Percentiles rank a stretch among this genome's conserved stretches.
Conservation (phyloP, 2,329 filamentous ascomycete species). For the Xylariaceae sp. region DNA sequence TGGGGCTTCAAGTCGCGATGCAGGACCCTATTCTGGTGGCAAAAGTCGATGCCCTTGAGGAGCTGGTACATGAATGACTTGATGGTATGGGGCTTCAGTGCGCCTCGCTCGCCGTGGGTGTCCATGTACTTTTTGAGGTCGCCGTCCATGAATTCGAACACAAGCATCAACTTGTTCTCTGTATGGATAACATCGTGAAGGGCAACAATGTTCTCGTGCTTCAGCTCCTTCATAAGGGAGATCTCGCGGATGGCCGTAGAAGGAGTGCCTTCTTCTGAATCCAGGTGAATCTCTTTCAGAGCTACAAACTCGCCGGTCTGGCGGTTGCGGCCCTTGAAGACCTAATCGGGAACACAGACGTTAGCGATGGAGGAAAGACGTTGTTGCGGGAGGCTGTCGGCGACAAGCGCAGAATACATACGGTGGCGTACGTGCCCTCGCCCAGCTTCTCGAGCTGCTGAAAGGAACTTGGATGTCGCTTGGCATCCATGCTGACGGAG, state of each 20-base stretch:
- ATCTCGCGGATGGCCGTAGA: constrained; percentile 98
- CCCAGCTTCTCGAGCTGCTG: constrained; percentile 99
- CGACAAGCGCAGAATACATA: constrained; percentile 41
- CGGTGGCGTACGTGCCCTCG: constrained; percentile 97
- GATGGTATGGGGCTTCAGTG: constrained; percentile 83
- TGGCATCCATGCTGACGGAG: constrained; percentile 70
- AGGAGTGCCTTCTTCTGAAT: constrained; percentile 95
- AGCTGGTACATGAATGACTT: constrained; percentile 99
- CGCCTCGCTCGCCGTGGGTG: constrained; percentile 79
- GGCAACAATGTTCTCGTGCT: constrained; percentile 96
- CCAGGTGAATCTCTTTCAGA: constrained; percentile 96
- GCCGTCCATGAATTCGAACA: constrained; percentile 98
- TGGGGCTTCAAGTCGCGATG: constrained; percentile 95
- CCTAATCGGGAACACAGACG: constrained; percentile 45
- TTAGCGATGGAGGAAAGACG: constrained; percentile 19
- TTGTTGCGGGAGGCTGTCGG: constrained; percentile 6
- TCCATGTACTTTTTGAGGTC: constrained; percentile 99
- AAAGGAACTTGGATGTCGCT: constrained; percentile 91
- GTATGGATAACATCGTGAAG: constrained; percentile 99
- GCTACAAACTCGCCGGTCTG: constrained; percentile 96
- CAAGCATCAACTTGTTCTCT: constrained; percentile 99
- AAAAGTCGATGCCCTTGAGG: constrained; percentile 92
- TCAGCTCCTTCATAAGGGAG: constrained; percentile 98
- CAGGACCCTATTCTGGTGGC: constrained; percentile 92
- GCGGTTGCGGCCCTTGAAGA: constrained; percentile 96